Conservation (phyloP, 495 filamentous ascomycete genomes). For the Xanthoparmelia taractica region DNA sequence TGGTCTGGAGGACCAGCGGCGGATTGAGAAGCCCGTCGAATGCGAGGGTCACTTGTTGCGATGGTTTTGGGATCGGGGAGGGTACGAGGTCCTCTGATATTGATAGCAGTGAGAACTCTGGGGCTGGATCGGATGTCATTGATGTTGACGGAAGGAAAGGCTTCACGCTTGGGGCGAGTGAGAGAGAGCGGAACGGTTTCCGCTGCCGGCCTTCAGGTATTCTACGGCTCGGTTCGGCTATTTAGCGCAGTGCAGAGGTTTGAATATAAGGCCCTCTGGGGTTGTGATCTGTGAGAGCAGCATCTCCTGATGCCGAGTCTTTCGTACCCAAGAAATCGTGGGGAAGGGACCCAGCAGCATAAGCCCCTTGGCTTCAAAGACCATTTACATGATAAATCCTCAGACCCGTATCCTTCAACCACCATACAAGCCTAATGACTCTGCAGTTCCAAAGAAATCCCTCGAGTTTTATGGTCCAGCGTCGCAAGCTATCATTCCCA, state of each 20-base stretch:
- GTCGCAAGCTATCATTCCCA: no score
- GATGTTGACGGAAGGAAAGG: not conserved
- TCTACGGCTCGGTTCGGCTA: no score
- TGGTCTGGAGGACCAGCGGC: constrained; percentile 72
- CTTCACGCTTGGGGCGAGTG: not conserved
- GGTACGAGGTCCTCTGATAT: constrained; percentile 65
- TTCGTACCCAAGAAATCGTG: not conserved
- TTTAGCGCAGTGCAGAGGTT: no score
- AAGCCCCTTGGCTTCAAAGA: no score
- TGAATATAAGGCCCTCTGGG: no score
- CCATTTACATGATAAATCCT: not conserved
- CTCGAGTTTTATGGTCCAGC: no score
- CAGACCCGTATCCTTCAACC: not conserved
- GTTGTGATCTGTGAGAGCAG: no score
- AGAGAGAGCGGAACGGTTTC: not conserved
- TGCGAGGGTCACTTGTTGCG: constrained; percentile 53
- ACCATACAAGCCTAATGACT: not conserved
- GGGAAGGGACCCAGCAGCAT: no score
- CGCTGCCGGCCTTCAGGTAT: no score
- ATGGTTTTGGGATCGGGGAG: constrained; percentile 53
- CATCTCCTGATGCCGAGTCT: no score
- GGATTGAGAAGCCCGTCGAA: constrained; percentile 66
- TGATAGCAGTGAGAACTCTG: constrained; percentile 31
- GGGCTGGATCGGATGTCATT: not conserved
- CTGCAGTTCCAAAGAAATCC: no score